Evolutionary conservation across 1,284 basidiomycete genomes (phyloP).

Genomic region (Pseudomicrostroma phylloplanum): DNA sequence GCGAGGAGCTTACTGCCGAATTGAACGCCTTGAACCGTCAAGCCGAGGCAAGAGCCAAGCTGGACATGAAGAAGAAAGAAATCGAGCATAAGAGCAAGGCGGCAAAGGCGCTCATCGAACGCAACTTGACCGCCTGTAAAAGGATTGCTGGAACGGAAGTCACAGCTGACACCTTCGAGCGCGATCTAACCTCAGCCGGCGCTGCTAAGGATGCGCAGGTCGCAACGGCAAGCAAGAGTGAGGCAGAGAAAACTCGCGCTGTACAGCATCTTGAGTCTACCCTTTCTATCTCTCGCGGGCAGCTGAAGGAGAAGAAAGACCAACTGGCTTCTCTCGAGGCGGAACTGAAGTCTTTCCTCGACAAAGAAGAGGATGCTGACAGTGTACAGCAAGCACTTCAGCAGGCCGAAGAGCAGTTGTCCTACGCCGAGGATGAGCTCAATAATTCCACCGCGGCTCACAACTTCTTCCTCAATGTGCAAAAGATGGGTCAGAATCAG

Average conservation of each 20-base stretch:
- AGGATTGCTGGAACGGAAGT: conserved; percentile 62
- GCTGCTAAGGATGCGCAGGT: conserved; percentile 28
- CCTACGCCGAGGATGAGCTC: conserved; percentile 35
- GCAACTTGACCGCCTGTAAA: conserved; percentile 61
- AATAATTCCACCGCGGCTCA: conserved; percentile 45
- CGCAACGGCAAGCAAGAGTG: conserved; percentile 20
- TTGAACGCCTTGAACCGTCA: conserved; percentile 69
- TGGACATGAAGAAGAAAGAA: conserved; percentile 70
- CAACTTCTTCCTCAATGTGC: conserved; percentile 62
- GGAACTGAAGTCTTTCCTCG: not conserved
- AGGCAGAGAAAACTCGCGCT: conserved; percentile 21
- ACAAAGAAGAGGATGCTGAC: conserved; percentile 42
- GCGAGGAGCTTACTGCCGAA: conserved; percentile 69
- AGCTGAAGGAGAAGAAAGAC: conserved; percentile 60
- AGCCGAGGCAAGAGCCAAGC: conserved; percentile 72
- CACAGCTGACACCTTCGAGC: conserved; percentile 64
- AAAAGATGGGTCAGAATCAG: conserved; percentile 61
- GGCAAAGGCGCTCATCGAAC: conserved; percentile 20
- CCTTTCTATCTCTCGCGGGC: conserved; percentile 42
- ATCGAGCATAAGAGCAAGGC: conserved; percentile 16
- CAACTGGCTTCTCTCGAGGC: conserved; percentile 16
- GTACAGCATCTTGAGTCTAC: conserved; percentile 36
- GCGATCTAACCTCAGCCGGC: conserved; percentile 60
- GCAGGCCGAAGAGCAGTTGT: conserved; percentile 58
- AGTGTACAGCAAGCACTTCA: conserved; percentile 60